Evolutionary conservation across 768 basidiomycete species (phyloP), one percentile per base, ranked within the genome.

Genomic region (Psilocybe tampanensis): DNA sequence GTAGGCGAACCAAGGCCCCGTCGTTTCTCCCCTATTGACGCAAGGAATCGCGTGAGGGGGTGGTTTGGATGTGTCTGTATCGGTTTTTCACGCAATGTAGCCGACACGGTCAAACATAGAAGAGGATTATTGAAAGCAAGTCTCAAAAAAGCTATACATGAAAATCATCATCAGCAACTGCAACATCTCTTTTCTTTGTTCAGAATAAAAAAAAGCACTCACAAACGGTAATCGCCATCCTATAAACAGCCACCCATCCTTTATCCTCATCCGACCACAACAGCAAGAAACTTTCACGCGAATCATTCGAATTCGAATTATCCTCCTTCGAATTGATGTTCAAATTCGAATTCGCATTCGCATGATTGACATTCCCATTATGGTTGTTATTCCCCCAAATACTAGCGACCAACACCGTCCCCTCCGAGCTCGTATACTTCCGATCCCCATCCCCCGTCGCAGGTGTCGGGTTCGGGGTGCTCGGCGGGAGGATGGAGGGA

Each of bases 61-160:
- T 81, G 78, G 8, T 74, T 73, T 8, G 76, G 67, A 42, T 76
- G 74, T 4, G 70, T 66, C 1, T 79, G 63, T 7, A 90, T 68
- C 0, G 88, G 83, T 64, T 86, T 90, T 21, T 95, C 92, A 47
- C 94, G 83, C n/a, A 96, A 74, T 0, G 94, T 97, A n/a, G 86
- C 80, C 2, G 91, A 93, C 3, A 88, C 80, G 0, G 94, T 97
- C 24, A 97, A 72, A 64, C 89, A 94, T 23, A 97, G 80, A 11
- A 96, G 70, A 9, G 94, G 94, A 58, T 94, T 85, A 2, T 75
- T 64, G 47, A 89, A 82, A 32, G 80, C 76, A 15, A 93, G 84
- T 29, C 86, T 81, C 24, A 94, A 72, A 68, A 88, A 95, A 0
- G 90, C 93, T 95, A 61, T 22, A 12, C 43, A 33, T 18, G 41